Percentiles rank a stretch among this genome's conserved stretches.
phyloP scores from a whole-genome alignment of 208 protist genomes.

The Trypanosoma congolense region DNA sequence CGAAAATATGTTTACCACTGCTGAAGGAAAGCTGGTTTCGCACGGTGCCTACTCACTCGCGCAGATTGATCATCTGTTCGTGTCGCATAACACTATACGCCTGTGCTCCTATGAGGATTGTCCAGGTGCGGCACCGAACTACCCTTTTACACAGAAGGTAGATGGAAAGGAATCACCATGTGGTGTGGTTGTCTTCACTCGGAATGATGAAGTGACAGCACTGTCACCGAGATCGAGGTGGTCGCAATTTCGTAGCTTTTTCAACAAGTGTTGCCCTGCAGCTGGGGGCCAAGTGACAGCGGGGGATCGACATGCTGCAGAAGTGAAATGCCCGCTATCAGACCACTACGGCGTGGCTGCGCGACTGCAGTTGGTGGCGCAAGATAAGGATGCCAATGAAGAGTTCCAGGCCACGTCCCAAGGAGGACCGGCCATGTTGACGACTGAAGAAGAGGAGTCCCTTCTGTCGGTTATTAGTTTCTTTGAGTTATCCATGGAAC shows the following conservation, averaged over 20 bases:
- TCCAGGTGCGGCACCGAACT: conserved; percentile 47
- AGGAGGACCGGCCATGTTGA: conserved; percentile 11
- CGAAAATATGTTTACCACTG: conserved; percentile 72
- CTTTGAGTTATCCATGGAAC: conserved; percentile 36
- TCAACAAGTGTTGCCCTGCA: too few relatives aligned
- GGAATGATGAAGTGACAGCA: conserved; percentile 39
- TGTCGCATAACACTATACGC: conserved; percentile 36
- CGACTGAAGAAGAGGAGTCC: conserved; percentile 38
- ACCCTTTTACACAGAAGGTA: conserved; percentile 27
- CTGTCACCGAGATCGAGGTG: conserved; percentile 8
- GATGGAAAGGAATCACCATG: conserved; percentile 25
- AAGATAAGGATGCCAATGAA: neutral
- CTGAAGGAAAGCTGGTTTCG: conserved; percentile 63
- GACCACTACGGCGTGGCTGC: conserved; percentile 87
- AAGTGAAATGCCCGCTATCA: conserved; percentile 52
- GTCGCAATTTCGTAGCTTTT: neutral
- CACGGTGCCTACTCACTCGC: conserved; percentile 63
- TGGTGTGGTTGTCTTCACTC: conserved; percentile 74
- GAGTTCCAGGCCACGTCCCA: neutral
- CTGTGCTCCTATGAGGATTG: conserved; percentile 63
- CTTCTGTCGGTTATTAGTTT: conserved; percentile 33
- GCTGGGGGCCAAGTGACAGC: neutral
- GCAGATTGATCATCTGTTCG: conserved; percentile 89
- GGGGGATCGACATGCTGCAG: neutral
- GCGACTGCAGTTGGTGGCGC: conserved; percentile 30